phyloP scores from a whole-genome alignment of 2,329 filamentous ascomycete genomes.

The Aspergillus fumigatiaffinis region DNA sequence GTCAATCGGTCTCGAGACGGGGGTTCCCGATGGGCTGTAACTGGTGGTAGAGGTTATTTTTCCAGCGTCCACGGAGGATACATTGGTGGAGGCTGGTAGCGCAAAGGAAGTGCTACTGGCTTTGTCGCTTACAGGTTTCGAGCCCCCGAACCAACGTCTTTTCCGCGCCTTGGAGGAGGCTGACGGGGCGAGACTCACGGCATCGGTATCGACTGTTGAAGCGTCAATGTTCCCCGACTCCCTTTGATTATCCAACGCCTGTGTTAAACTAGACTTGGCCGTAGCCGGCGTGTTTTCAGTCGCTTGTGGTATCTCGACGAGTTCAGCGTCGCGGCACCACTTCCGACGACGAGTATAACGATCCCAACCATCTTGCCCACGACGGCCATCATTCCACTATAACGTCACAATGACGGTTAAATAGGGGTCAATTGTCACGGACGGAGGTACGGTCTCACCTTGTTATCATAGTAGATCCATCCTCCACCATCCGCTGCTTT shows the following conservation, averaged over 20 bases:
- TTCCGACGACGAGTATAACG: conserved; percentile 89
- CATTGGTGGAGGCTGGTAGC: conserved; percentile 16
- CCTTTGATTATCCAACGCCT: conserved; percentile 21
- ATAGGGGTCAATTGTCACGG: conserved; percentile 2
- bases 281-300: conserved; percentile 44
- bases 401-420: not conserved
- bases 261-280: conserved; percentile 32
- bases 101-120: conserved; percentile 18
- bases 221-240: conserved; percentile 14
- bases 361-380: conserved; percentile 86
- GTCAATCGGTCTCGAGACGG: conserved; percentile 28
- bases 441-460: conserved; percentile 52
- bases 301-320: conserved; percentile 66
- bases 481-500: conserved; percentile 59
- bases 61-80: conserved; percentile 18
- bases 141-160: conserved; percentile 38
- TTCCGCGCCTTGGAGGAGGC: conserved; percentile 28
- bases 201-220: conserved; percentile 21
- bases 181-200: conserved; percentile 25
- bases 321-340: conserved; percentile 94
- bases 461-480: conserved; percentile 98
- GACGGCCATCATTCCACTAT: conserved; percentile 83
- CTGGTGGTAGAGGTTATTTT: conserved; percentile 21
- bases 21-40: conserved; percentile 13
- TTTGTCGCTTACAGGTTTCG: conserved; percentile 29